These are phyloP conservation scores for Yarrowia sp. DNA, from an alignment of 805 yeast species.

Conservation along the genomic window DNA sequence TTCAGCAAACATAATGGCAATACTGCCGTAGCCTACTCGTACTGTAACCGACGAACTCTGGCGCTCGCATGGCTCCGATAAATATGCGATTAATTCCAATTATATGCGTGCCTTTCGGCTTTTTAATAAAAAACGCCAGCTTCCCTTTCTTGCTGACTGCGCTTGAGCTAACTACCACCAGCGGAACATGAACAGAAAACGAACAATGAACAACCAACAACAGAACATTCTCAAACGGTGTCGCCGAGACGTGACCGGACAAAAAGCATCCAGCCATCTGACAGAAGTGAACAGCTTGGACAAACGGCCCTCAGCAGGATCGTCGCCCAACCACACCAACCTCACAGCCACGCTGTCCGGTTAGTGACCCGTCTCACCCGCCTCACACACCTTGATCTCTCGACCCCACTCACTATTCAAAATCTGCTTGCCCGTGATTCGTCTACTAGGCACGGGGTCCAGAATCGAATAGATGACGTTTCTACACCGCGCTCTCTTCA, in stretches of 20 bases:
- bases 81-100: constrained; percentile 14
- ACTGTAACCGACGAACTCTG: too few species aligned
- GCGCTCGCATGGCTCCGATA: background rate
- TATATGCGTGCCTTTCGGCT: constrained; percentile 20
- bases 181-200: background rate
- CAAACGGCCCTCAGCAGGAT: too few species aligned
- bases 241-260: background rate
- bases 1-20: too few species aligned
- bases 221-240: background rate
- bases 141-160: background rate
- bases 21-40: too few species aligned
- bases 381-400: constrained; percentile 74
- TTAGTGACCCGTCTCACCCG: constrained; percentile 47
- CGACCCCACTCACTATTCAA: constrained; percentile 95
- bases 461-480: constrained; percentile 90
- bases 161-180: background rate
- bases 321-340: too few species aligned
- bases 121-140: constrained; percentile 20
- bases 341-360: too few species aligned
- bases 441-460: constrained; percentile 84
- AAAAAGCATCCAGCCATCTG: background rate
- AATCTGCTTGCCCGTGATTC: constrained; percentile 85
- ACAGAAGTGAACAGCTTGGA: too few species aligned
- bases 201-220: background rate
- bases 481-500: constrained; percentile 83